Evolutionary conservation across 1,139 yeast genomes (phyloP), one percentile per base, ranked within the genome.

Genomic region (Yamadazyma oceani): DNA sequence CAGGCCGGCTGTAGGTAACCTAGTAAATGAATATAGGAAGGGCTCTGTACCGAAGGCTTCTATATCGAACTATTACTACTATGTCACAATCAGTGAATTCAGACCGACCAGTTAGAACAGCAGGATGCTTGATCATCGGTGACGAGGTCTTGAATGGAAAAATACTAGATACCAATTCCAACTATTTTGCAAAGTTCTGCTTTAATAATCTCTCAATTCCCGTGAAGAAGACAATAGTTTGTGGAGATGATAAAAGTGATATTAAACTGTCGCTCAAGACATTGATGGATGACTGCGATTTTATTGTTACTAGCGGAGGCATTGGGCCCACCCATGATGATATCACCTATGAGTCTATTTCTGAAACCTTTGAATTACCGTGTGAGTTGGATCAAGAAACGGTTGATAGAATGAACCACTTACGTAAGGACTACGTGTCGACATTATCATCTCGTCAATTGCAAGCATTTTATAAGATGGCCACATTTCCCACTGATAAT

Each of bases 271-370:
- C 83, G 1, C 60, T 85, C 22, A 58, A 59, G 24, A 55, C 69
- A 5, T 63, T 85, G 42, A 41, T 55, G 8, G 55, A 66, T 15
- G 65, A 73, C 33, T 81, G 80, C 49, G 92, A 85, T 52, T 73
- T 87, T 39, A 73, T 87, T 5, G 74, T 86, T 13, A 86, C 96
- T 1, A 78, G 88, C 13, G 96, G 96, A 2, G 88, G 87, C 0
- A 85, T 88, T 44, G 96, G 96, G 0, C 86, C 95, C 3, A 88
- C 96, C 0, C 95, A 87, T 51, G 96, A 87, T 55, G 96, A 87
- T 56, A 82, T 87, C 41, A 86, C 95, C 0, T 87, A 88, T 57
- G 80, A 79, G 36, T 73, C 84, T 5, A 57, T 87, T 12, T 85
- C 89, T 2, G 74, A 73, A 45, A 84, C 85, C 15, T 87, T 70